Evolutionary conservation across 2,329 filamentous ascomycete species (phyloP).

Genomic region (Colletotrichum sp.): DNA sequence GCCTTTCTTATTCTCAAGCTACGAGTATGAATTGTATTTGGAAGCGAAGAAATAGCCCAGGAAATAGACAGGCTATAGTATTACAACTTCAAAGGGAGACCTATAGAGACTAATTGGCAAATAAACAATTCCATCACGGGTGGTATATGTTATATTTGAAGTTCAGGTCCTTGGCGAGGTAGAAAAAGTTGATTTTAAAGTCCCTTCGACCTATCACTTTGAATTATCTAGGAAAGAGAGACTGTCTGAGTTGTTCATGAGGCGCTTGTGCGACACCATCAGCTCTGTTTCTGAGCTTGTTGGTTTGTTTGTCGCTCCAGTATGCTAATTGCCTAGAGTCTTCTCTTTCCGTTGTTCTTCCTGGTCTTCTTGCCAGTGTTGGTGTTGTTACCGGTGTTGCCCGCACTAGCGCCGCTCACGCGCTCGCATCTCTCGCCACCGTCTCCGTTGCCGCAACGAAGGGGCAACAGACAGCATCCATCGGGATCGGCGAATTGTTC

Average conservation of each 20-base stretch:
- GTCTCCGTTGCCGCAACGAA: neutral
- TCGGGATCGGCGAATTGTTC: slow-evolving; percentile 5
- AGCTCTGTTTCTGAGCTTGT: neutral
- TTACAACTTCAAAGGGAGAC: neutral
- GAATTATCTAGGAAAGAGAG: neutral
- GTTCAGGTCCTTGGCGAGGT: neutral
- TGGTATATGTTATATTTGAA: neutral
- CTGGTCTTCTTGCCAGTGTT: neutral
- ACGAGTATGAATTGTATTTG: slow-evolving; percentile 25
- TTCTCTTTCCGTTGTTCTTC: neutral
- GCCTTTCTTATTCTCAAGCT: slow-evolving; percentile 28
- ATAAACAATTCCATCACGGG: neutral
- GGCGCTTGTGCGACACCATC: neutral
- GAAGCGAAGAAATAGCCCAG: neutral
- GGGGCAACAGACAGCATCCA: neutral
- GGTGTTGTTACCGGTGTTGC: neutral
- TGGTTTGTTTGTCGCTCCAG: too few relatives aligned
- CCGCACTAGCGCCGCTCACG: neutral
- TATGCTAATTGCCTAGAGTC: neutral
- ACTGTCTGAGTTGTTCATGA: neutral
- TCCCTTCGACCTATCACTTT: neutral
- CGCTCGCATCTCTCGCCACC: slow-evolving; percentile 8
- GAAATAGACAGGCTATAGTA: neutral
- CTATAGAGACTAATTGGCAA: neutral
- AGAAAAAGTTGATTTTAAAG: neutral